Conservation (phyloP, 352 stramenopile genomes). For the Phytophthora sp. region DNA sequence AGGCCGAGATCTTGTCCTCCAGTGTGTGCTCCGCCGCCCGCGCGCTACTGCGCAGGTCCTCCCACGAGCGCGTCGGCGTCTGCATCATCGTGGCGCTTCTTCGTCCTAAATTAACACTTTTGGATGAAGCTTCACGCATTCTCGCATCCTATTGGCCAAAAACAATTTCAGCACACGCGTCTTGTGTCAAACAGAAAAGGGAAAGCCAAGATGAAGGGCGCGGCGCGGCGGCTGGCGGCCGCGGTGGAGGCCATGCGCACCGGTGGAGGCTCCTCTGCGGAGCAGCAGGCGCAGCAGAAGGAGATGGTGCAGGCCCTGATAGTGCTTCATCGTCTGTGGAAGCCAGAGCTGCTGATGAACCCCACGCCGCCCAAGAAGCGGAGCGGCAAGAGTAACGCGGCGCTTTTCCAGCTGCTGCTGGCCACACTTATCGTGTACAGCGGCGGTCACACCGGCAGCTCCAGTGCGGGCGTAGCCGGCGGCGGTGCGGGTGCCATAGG, state of each 20-base stretch:
- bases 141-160: constrained; percentile 7
- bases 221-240: constrained; percentile 50
- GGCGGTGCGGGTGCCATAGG: constrained; percentile 44
- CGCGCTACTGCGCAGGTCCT: constrained; percentile 75
- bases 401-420: constrained; percentile 70
- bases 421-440: constrained; percentile 76
- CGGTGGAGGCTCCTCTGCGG: constrained; percentile 30
- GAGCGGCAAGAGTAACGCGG: constrained; percentile 40
- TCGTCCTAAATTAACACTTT: not conserved
- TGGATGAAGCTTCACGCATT: constrained; percentile 1
- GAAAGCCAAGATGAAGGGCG: constrained; percentile 39
- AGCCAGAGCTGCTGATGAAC: constrained; percentile 40
- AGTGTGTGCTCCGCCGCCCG: constrained; percentile 75
- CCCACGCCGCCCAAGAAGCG: constrained; percentile 23
- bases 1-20: constrained; percentile 84
- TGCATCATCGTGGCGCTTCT: constrained; percentile 53
- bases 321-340: constrained; percentile 63
- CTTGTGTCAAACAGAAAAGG: not conserved
- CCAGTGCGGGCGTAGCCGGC: constrained; percentile 27
- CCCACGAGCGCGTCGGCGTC: constrained; percentile 70
- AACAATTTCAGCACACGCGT: constrained; percentile 8
- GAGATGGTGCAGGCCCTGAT: constrained; percentile 65
- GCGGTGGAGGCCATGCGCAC: constrained; percentile 56
- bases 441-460: constrained; percentile 45
- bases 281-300: constrained; percentile 47